phyloP scores from a whole-genome alignment of 202 grass and related monocot species.

The Setaria viridis region DNA sequence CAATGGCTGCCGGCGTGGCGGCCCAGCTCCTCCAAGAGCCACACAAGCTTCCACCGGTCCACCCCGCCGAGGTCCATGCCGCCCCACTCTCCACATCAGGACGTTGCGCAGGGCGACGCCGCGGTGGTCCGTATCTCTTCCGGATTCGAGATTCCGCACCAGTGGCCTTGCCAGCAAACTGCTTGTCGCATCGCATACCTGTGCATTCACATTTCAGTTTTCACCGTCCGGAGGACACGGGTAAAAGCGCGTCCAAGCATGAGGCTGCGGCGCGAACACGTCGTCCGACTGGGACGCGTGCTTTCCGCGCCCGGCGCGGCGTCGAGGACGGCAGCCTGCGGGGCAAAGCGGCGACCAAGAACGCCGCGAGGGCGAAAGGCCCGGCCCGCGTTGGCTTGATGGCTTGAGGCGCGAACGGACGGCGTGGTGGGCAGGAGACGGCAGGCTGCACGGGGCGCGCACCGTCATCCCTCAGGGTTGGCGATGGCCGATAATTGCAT shows the following conservation, averaged over 20 bases:
- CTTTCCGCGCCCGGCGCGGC: not conserved
- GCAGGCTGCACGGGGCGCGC: too few species aligned
- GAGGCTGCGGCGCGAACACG: not conserved
- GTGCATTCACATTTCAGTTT: not conserved
- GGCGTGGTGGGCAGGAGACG: too few species aligned
- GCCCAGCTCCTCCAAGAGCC: not conserved
- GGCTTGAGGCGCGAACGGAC: not conserved
- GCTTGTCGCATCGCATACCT: too few species aligned
- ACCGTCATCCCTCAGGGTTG: too few species aligned
- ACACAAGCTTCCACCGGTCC: not conserved
- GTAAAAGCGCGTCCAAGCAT: not conserved
- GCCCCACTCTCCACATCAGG: too few species aligned
- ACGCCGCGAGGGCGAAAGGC: slow-evolving; percentile 19
- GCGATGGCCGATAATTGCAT: too few species aligned
- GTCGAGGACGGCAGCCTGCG: slow-evolving; percentile 8
- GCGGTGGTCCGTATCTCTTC: too few species aligned
- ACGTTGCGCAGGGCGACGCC: too few species aligned
- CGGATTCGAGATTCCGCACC: too few species aligned
- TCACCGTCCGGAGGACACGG: not conserved
- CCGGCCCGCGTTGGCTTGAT: not conserved
- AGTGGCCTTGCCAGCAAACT: too few species aligned
- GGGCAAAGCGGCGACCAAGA: slow-evolving; percentile 22
- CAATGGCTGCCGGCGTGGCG: not conserved
- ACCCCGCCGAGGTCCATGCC: not conserved
- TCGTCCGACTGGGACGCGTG: not conserved